Conservation (phyloP, 352 stramenopile species). For the Phytophthora pistaciae region DNA sequence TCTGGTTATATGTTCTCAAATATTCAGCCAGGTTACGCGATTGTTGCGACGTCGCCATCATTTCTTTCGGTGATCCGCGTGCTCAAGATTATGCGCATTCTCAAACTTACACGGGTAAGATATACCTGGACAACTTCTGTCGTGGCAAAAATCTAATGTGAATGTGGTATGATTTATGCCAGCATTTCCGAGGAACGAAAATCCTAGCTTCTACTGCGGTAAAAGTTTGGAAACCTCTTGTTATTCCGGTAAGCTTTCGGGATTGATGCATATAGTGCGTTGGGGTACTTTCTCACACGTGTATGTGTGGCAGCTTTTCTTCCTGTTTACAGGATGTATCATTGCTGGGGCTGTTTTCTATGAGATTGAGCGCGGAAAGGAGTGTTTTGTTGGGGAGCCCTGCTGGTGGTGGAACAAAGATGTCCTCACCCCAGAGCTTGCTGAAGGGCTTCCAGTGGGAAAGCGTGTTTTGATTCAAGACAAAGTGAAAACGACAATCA, state of each 20-base stretch:
- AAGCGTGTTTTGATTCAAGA: slow-evolving; percentile 82
- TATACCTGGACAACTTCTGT: neutral
- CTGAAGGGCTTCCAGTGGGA: slow-evolving; percentile 42
- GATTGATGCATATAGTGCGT: too few relatives aligned
- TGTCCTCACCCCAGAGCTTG: slow-evolving; percentile 57
- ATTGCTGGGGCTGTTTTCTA: slow-evolving; percentile 73
- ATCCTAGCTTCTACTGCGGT: slow-evolving; percentile 68
- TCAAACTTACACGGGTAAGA: slow-evolving; percentile 72
- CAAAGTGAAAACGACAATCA: slow-evolving; percentile 48
- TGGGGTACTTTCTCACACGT: neutral
- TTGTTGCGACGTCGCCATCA: slow-evolving; percentile 70
- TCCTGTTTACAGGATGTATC: slow-evolving; percentile 75
- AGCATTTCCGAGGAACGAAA: slow-evolving; percentile 77
- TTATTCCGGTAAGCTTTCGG: slow-evolving; percentile 56
- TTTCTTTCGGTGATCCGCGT: slow-evolving; percentile 74
- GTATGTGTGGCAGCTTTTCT: slow-evolving; percentile 63
- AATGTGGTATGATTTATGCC: neutral
- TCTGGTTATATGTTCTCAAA: slow-evolving; percentile 26
- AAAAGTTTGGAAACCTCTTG: slow-evolving; percentile 62
- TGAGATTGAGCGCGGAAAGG: slow-evolving; percentile 76
- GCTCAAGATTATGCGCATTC: slow-evolving; percentile 78
- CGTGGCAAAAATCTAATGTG: too few relatives aligned
- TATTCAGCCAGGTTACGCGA: slow-evolving; percentile 58
- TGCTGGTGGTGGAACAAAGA: slow-evolving; percentile 73
- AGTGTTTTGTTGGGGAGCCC: slow-evolving; percentile 63